Conservation (phyloP, 352 stramenopile genomes). For the Pythium angustatum region DNA sequence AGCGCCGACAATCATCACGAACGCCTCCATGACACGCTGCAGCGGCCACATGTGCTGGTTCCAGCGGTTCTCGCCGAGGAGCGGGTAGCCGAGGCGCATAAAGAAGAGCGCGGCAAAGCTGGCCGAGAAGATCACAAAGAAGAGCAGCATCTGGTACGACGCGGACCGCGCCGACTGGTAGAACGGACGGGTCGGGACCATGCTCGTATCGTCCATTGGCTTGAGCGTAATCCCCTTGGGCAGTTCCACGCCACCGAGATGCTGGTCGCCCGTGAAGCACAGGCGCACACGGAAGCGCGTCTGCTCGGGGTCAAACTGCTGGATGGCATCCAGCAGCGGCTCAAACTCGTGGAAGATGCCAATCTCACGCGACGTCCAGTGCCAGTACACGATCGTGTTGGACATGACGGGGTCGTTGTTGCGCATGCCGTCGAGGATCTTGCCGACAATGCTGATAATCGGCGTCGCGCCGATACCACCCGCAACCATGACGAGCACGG, state of each 20-base stretch:
- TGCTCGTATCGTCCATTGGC: conserved; percentile 82
- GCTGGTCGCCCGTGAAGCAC: conserved; percentile 81
- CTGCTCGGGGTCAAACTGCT: conserved; percentile 73
- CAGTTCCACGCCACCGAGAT: conserved; percentile 69
- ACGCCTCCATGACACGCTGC: conserved; percentile 73
- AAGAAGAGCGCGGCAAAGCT: conserved; percentile 75
- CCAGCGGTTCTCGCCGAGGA: conserved; percentile 53
- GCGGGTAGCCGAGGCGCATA: conserved; percentile 69
- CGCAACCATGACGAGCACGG: conserved; percentile 72
- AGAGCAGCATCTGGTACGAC: conserved; percentile 69
- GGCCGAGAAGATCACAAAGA: conserved; percentile 79
- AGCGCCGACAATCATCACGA: conserved; percentile 71
- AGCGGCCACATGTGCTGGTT: conserved; percentile 85
- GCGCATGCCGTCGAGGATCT: conserved; percentile 81
- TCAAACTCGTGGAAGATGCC: conserved; percentile 87
- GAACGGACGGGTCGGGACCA: conserved; percentile 75
- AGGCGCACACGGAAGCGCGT: conserved; percentile 68
- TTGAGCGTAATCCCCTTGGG: conserved; percentile 77
- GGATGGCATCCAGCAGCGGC: conserved; percentile 72
- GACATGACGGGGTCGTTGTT: conserved; percentile 74
- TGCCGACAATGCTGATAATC: conserved; percentile 86
- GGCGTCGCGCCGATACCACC: conserved; percentile 89
- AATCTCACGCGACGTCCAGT: conserved; percentile 84
- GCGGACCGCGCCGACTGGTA: conserved; percentile 71
- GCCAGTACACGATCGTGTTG: conserved; percentile 79